Percentiles rank a stretch among this genome's conserved stretches.
Evolutionary conservation across 2,329 filamentous ascomycete genomes (phyloP).

Genomic region (Ilyonectria sp.): DNA sequence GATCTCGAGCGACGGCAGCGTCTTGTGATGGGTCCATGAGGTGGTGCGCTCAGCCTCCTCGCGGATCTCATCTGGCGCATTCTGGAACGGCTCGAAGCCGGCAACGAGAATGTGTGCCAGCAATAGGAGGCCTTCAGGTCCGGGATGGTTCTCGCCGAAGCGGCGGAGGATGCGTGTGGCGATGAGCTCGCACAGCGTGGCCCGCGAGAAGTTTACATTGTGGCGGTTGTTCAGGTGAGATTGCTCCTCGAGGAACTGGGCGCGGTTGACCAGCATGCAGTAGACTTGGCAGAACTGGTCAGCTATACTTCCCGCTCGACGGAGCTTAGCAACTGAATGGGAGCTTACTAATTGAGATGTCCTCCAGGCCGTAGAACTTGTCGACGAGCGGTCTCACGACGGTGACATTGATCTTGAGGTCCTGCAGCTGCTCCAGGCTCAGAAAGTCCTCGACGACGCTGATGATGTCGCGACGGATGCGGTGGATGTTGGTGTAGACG

Average conservation of each 20-base stretch:
- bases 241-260: slow-evolving; percentile 85
- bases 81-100: slow-evolving; percentile 89
- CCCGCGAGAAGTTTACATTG: slow-evolving; percentile 84
- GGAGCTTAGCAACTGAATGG: background rate
- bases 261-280: slow-evolving; percentile 85
- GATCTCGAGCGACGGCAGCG: slow-evolving; percentile 84
- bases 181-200: slow-evolving; percentile 84
- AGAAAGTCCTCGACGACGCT: slow-evolving; percentile 75
- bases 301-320: background rate
- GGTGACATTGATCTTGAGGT: slow-evolving; percentile 85
- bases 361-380: slow-evolving; percentile 83
- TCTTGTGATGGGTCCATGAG: slow-evolving; percentile 67
- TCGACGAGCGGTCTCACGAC: slow-evolving; percentile 88
- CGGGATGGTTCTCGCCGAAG: slow-evolving; percentile 84
- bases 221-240: slow-evolving; percentile 82
- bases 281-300: slow-evolving; percentile 70
- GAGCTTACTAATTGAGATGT: slow-evolving; percentile 80
- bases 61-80: slow-evolving; percentile 78
- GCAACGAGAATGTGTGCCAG: slow-evolving; percentile 86
- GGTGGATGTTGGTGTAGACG: slow-evolving; percentile 84
- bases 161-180: slow-evolving; percentile 83
- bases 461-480: slow-evolving; percentile 75
- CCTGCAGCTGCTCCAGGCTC: slow-evolving; percentile 82
- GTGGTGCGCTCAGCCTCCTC: slow-evolving; percentile 68
- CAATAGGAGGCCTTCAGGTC: slow-evolving; percentile 78